phyloP scores from a whole-genome alignment of 176 grass and related monocot genomes.

The Zoysia japonica region DNA sequence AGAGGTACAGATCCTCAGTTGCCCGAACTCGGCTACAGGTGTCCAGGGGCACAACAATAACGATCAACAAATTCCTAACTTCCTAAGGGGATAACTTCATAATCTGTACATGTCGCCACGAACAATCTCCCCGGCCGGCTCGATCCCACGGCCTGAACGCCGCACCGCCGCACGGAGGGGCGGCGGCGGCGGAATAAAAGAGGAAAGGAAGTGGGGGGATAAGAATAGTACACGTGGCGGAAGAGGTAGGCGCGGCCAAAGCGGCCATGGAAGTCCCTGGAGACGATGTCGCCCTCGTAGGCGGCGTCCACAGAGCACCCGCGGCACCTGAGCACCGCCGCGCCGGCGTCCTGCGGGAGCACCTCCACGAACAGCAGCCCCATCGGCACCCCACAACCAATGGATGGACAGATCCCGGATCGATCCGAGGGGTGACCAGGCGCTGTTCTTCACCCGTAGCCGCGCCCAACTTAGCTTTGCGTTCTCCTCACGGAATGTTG shows the following conservation, averaged over 20 bases:
- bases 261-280: constrained; percentile 26
- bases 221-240: constrained; percentile 24
- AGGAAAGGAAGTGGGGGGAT: background rate
- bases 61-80: background rate
- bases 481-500: constrained; percentile 2
- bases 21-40: background rate
- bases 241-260: constrained; percentile 43
- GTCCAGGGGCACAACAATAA: background rate
- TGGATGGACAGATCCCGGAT: background rate
- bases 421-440: too few relatives aligned
- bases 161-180: background rate
- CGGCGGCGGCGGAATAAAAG: background rate
- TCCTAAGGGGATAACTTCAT: background rate
- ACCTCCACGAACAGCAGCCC: constrained; percentile 39
- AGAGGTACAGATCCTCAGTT: background rate
- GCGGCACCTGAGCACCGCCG: constrained; percentile 39
- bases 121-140: background rate
- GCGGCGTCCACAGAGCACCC: constrained; percentile 40
- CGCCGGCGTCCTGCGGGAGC: background rate
- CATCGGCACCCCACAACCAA: background rate
- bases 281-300: constrained; percentile 26
- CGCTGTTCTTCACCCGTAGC: too few relatives aligned
- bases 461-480: background rate
- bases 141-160: background rate
- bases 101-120: background rate